Evolutionary conservation across 2,329 filamentous ascomycete species (phyloP), one percentile per base, ranked within the genome.

Genomic region (Cladobotryum mycophilum): DNA sequence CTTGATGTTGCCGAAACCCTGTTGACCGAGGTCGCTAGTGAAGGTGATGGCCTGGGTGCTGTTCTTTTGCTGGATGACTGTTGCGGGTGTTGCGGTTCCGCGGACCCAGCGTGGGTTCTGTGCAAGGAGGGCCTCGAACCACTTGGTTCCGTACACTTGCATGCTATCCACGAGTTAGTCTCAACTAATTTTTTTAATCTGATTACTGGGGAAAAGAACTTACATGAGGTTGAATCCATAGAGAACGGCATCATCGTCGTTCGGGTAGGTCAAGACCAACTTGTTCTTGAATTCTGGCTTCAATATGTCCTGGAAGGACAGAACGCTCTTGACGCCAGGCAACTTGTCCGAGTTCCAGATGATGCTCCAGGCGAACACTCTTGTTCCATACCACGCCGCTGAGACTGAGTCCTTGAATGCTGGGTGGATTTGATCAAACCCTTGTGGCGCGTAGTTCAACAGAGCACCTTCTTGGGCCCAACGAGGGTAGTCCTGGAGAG

Each of bases 231-330:
- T 66, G 40, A 76, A 78, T 3, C 72, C 71, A 40, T 67, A 80
- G 0, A 78, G 63, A 2, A 81, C 71, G 0, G 78, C 78, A 48
- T 81, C 78, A 40, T 81, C 78, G 38, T 81, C 79, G 52, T 80
- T 79, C 9, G 78, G 79, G 50, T 80, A 80, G 0, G 76, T 79
- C 11, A 81, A 59, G 2, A 74, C 73, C 4, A 81, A 63, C 60
- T 76, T 79, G 53, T 74, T 64, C 62, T 80, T 80, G 63, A 72
- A 77, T 51, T 75, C 70, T 0, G 77, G 76, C 7, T 70, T 65
- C 3, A 76, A 60, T 48, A 69, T 72, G 52, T 78, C 73, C 1
- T 64, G 55, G 47, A 67, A 80, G 4, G 61, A 64, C 0, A 69
- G 69, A 0, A 67, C 51, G 14, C 58, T 57, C 18, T 36, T 35